Evolutionary conservation across 2,329 filamentous ascomycete species (phyloP).

Genomic region (Cordyceps cateniannulata): DNA sequence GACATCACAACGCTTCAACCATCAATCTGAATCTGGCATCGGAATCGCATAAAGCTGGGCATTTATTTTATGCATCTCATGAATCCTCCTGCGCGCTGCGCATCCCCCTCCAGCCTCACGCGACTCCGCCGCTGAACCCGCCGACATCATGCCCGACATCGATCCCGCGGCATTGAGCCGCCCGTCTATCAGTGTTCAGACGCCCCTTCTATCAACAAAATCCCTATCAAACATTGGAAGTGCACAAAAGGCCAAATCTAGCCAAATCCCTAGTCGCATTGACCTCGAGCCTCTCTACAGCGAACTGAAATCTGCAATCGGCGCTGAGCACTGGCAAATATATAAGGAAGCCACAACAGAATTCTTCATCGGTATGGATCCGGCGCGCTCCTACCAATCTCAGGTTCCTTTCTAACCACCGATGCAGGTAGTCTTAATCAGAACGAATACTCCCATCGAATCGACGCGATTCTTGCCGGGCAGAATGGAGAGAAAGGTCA

Average conservation of each 20-base stretch:
- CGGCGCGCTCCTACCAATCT: not conserved
- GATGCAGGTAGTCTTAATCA: slow-evolving; percentile 55
- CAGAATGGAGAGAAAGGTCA: slow-evolving; percentile 54
- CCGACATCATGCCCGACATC: slow-evolving; percentile 56
- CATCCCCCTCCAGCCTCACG: slow-evolving; percentile 40
- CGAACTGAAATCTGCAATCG: slow-evolving; percentile 52
- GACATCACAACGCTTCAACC: slow-evolving; percentile 34
- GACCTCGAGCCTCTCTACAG: slow-evolving; percentile 61
- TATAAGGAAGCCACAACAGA: slow-evolving; percentile 59
- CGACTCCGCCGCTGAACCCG: slow-evolving; percentile 32
- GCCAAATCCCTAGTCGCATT: slow-evolving; percentile 58
- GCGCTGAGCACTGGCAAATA: slow-evolving; percentile 53
- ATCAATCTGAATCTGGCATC: slow-evolving; percentile 35
- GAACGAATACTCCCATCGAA: slow-evolving; percentile 49
- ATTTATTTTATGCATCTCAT: slow-evolving; percentile 38
- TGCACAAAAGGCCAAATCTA: slow-evolving; percentile 50
- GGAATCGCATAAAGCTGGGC: slow-evolving; percentile 35
- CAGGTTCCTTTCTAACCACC: not conserved
- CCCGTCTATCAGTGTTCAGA: slow-evolving; percentile 50
- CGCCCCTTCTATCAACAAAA: slow-evolving; percentile 52
- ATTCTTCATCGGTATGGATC: slow-evolving; percentile 52
- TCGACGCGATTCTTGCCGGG: slow-evolving; percentile 54
- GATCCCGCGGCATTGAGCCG: slow-evolving; percentile 63
- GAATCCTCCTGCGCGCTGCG: slow-evolving; percentile 35
- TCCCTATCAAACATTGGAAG: slow-evolving; percentile 47